A percentile compares a stretch with the other conserved stretches of the same genome.
Evolutionary conservation across 2,329 filamentous ascomycete genomes (phyloP).

Genomic region (Geoglossum cookeanum): DNA sequence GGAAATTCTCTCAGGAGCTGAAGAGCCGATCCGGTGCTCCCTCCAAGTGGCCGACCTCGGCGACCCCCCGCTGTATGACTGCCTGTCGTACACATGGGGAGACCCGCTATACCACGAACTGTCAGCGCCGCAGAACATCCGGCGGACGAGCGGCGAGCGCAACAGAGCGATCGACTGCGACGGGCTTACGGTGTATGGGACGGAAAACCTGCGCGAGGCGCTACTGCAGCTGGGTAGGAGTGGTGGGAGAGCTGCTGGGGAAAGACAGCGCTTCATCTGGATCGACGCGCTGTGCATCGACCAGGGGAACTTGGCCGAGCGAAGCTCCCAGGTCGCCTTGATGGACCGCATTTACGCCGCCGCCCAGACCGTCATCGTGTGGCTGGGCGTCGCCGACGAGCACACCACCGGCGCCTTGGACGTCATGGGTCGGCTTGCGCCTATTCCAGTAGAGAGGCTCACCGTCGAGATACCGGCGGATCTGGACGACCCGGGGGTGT

Average conservation of each 20-base stretch:
- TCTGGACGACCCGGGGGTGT: neutral
- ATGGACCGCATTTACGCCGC: conserved; percentile 6
- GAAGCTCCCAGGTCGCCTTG: conserved; percentile 5
- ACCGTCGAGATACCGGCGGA: neutral
- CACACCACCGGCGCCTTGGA: neutral
- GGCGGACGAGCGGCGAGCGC: neutral
- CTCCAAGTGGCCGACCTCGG: neutral
- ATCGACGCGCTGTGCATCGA: conserved; percentile 8
- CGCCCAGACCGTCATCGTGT: conserved; percentile 3
- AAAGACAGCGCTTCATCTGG: conserved; percentile 6
- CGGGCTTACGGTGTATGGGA: neutral
- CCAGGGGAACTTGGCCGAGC: conserved; percentile 5
- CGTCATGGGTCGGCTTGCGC: neutral
- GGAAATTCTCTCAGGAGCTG: neutral
- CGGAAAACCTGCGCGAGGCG: neutral
- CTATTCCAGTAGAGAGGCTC: neutral
- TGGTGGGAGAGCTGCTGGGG: neutral
- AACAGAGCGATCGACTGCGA: neutral
- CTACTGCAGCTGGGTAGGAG: neutral
- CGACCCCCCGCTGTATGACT: neutral
- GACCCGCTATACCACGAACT: neutral
- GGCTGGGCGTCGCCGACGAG: conserved; percentile 2
- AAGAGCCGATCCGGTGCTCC: neutral
- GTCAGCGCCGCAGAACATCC: neutral
- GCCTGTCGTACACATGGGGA: neutral